These are phyloP conservation scores for Neurospora intermedia DNA, from an alignment of 495 filamentous ascomycete species.

Conservation along the genomic window DNA sequence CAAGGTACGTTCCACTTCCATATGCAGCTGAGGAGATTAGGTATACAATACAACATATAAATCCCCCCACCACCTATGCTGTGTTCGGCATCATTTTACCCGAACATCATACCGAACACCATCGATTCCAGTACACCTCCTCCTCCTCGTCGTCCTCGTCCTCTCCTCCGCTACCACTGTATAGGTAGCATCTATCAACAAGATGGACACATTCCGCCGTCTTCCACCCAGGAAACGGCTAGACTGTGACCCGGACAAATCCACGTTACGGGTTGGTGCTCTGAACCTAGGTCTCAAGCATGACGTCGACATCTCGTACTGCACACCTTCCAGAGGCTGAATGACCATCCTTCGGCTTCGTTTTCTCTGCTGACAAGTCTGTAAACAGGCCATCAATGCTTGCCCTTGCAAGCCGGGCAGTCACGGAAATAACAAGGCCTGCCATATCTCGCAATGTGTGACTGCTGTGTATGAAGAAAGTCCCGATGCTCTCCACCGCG, in stretches of 20 bases:
- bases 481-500: slow-evolving; percentile 2
- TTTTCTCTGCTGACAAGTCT: background rate
- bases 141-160: background rate
- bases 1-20: background rate
- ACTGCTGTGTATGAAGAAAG: slow-evolving; percentile 4
- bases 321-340: background rate
- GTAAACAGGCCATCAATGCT: slow-evolving; percentile 9
- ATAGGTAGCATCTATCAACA: background rate
- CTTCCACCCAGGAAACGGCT: background rate
- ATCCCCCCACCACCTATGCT: background rate
- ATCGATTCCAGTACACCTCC: background rate
- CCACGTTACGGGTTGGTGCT: background rate
- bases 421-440: slow-evolving; percentile 19
- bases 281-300: background rate
- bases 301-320: background rate
- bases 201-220: background rate
- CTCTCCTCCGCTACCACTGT: background rate
- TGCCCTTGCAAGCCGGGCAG: slow-evolving; percentile 9
- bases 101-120: background rate
- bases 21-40: background rate
- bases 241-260: background rate
- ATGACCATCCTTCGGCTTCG: background rate
- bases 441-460: slow-evolving; percentile 15
- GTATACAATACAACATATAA: background rate
- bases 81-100: background rate